Conservation (phyloP, 2,329 filamentous ascomycete species). For the Dendrostoma leiphaemia region DNA sequence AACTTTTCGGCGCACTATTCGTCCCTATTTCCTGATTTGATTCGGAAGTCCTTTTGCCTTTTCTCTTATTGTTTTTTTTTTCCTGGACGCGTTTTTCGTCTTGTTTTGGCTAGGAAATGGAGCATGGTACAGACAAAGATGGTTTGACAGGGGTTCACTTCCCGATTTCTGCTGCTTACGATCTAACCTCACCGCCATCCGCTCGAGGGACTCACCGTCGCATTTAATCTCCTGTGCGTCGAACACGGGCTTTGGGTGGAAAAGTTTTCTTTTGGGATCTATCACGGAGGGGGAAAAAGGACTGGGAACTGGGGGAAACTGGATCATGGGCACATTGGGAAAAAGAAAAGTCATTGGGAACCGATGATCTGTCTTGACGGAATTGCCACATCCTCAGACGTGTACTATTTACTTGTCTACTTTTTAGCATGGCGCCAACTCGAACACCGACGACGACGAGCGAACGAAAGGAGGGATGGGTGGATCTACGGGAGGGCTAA, state of each 20-base stretch:
- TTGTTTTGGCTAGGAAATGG: constrained; percentile 7
- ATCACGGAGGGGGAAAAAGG: neutral
- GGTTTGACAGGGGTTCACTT: neutral
- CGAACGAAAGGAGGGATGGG: neutral
- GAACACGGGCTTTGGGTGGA: neutral
- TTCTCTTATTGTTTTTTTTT: neutral
- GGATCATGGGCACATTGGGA: too few relatives aligned
- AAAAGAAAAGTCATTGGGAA: neutral
- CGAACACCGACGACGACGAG: neutral
- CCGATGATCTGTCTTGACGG: neutral
- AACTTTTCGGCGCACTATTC: too few relatives aligned
- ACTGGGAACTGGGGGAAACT: neutral
- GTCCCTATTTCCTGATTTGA: too few relatives aligned
- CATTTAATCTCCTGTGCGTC: neutral
- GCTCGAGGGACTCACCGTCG: neutral
- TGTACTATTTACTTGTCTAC: neutral
- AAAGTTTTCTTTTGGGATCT: neutral
- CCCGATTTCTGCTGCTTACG: neutral
- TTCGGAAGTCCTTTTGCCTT: too few relatives aligned
- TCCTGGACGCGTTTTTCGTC: too few relatives aligned
- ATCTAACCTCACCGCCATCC: neutral
- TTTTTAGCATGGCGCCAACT: neutral
- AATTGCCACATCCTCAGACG: neutral
- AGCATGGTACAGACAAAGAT: constrained; percentile 19
- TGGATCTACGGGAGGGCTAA: neutral